Evolutionary conservation across 768 basidiomycete species (phyloP).

Genomic region (Hygrophoropsis aurantiaca): DNA sequence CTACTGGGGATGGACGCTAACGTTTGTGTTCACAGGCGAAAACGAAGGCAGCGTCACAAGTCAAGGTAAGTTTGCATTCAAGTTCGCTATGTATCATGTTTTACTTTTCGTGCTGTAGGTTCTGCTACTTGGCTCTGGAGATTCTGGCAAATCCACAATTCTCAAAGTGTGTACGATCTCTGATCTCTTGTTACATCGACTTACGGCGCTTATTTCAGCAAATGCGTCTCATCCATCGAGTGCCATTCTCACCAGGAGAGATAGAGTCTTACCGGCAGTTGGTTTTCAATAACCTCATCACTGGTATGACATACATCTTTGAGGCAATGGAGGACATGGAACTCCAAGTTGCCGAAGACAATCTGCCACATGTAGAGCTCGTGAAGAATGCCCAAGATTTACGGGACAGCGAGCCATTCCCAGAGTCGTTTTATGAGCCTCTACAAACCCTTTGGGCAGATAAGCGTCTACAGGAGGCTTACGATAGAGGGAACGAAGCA

Average conservation of each 20-base stretch:
- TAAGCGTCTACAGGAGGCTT: slow-evolving; percentile 70
- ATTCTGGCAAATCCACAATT: slow-evolving; percentile 91
- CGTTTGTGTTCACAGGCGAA: slow-evolving; percentile 55
- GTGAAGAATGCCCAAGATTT: slow-evolving; percentile 72
- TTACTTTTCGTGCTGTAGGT: slow-evolving; percentile 47
- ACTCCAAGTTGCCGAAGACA: slow-evolving; percentile 65
- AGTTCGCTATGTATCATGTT: neutral
- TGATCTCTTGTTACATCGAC: neutral
- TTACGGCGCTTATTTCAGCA: slow-evolving; percentile 49
- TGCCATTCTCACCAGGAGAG: slow-evolving; percentile 80
- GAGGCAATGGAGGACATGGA: slow-evolving; percentile 91
- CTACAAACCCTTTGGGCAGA: slow-evolving; percentile 78
- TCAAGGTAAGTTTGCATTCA: slow-evolving; percentile 58
- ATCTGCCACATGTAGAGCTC: slow-evolving; percentile 55
- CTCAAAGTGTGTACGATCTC: slow-evolving; percentile 60
- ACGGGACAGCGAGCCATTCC: slow-evolving; percentile 80
- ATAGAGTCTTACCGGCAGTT: slow-evolving; percentile 89
- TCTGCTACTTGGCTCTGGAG: slow-evolving; percentile 87
- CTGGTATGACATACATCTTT: slow-evolving; percentile 79
- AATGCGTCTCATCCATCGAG: slow-evolving; percentile 93
- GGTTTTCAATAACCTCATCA: slow-evolving; percentile 88
- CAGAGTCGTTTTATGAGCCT: slow-evolving; percentile 61
- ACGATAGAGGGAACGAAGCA: slow-evolving; percentile 82
- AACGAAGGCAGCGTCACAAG: slow-evolving; percentile 65
- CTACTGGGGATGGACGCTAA: slow-evolving; percentile 4